Evolutionary conservation across 108 stramenopile species (phyloP).

Genomic region (Heterococcus sp.): DNA sequence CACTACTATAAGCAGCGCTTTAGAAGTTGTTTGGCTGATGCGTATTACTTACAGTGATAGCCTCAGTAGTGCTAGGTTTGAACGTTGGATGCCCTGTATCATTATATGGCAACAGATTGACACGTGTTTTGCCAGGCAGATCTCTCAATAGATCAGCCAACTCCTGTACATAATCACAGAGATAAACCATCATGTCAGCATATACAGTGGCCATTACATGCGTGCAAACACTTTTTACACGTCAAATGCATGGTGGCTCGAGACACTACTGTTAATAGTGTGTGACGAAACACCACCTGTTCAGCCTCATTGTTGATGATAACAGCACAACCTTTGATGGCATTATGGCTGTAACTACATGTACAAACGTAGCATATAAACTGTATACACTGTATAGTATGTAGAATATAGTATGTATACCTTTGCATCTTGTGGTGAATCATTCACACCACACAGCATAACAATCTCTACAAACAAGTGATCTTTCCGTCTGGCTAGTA

Average conservation of each 20-base stretch:
- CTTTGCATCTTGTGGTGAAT: slow-evolving; percentile 11
- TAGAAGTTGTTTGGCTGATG: no score
- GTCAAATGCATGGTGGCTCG: no score
- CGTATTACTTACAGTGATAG: slow-evolving; percentile 13
- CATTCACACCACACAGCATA: slow-evolving; percentile 25
- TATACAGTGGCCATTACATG: not conserved
- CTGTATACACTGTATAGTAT: not conserved
- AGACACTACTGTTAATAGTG: no score
- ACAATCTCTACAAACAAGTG: slow-evolving; percentile 36
- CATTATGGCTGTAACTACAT: not conserved
- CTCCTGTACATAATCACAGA: not conserved
- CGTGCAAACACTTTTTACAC: no score
- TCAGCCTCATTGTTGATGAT: not conserved
- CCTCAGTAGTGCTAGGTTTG: slow-evolving; percentile 8
- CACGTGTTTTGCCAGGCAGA: slow-evolving; percentile 20
- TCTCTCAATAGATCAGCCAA: slow-evolving; percentile 11
- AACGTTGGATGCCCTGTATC: slow-evolving; percentile 30
- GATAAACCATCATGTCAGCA: not conserved
- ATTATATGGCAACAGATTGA: slow-evolving; percentile 41
- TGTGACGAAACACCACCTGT: no score
- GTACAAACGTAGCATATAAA: not conserved
- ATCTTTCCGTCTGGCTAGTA: slow-evolving; percentile 9
- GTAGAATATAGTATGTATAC: not conserved
- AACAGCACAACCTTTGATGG: not conserved
- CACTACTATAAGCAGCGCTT: not conserved